Percentiles rank a stretch among this genome's conserved stretches.
These are phyloP conservation scores for Aspergillus sclerotiicarbonarius DNA, from an alignment of 495 filamentous ascomycete genomes.

Conservation along the genomic window DNA sequence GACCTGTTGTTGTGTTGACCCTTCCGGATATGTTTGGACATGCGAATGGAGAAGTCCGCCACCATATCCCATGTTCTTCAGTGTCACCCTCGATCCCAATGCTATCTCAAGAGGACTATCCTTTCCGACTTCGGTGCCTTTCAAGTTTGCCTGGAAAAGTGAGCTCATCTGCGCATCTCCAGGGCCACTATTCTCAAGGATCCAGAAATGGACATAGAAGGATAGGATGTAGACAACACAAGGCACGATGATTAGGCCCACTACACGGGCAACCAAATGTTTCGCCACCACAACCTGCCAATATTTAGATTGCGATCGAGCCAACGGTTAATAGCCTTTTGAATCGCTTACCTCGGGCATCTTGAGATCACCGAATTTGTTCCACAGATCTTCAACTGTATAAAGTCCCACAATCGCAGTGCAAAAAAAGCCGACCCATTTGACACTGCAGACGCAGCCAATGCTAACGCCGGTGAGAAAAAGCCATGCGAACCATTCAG, in stretches of 20 bases:
- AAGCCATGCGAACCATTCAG: constrained; percentile 91
- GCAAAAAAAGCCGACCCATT: constrained; percentile 94
- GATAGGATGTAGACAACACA: constrained; percentile 88
- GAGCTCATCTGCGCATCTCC: constrained; percentile 99
- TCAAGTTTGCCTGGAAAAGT: constrained; percentile 94
- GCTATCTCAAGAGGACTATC: constrained; percentile 92
- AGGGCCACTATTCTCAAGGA: constrained; percentile 90
- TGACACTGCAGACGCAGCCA: constrained; percentile 96
- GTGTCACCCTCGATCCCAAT: constrained; percentile 80
- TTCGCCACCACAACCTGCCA: constrained; percentile 64
- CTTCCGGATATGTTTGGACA: constrained; percentile 94
- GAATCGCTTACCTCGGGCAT: constrained; percentile 69
- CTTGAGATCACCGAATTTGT: constrained; percentile 91
- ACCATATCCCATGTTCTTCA: constrained; percentile 99
- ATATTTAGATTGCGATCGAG: constrained; percentile 19
- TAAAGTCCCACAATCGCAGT: constrained; percentile 94
- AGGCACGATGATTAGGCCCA: constrained; percentile 86
- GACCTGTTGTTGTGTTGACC: constrained; percentile 90
- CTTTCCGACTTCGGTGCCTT: constrained; percentile 87
- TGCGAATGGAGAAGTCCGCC: constrained; percentile 97
- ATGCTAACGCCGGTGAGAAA: constrained; percentile 89
- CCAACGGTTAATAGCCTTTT: background rate
- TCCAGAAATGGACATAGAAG: constrained; percentile 89
- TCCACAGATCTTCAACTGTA: constrained; percentile 96
- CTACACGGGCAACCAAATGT: constrained; percentile 75